These are phyloP conservation scores for Mycena amicta DNA, from an alignment of 768 basidiomycete genomes.

Conservation along the genomic window DNA sequence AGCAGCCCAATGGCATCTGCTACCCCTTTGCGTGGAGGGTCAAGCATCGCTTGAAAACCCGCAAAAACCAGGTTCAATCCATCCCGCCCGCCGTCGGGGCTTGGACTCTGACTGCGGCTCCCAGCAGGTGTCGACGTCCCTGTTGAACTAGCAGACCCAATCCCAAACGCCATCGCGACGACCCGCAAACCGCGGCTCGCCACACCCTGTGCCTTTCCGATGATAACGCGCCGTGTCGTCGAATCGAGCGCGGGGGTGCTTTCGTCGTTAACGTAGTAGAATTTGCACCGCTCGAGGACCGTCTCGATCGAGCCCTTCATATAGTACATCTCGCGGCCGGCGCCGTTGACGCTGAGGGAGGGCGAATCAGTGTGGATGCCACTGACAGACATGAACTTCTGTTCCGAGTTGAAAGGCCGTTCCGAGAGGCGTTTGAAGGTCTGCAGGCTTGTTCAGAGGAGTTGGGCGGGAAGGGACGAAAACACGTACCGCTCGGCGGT, in stretches of 20 bases:
- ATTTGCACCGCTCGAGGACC: constrained; percentile 82
- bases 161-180: constrained; percentile 90
- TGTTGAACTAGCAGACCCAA: constrained; percentile 42
- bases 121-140: constrained; percentile 23
- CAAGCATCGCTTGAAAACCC: constrained; percentile 94
- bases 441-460: constrained; percentile 35
- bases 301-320: constrained; percentile 92
- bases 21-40: constrained; percentile 94
- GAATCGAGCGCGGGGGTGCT: constrained; percentile 81
- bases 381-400: constrained; percentile 90
- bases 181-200: constrained; percentile 82
- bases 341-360: constrained; percentile 32
- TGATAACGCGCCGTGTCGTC: constrained; percentile 66
- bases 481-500: constrained; percentile 67
- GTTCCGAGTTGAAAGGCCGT: constrained; percentile 89
- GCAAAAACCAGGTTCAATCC: constrained; percentile 77
- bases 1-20: constrained; percentile 82
- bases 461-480: neutral
- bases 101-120: constrained; percentile 16
- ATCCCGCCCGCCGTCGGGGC: constrained; percentile 9
- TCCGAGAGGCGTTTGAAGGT: constrained; percentile 74
- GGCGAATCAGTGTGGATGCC: constrained; percentile 60
- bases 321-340: constrained; percentile 76
- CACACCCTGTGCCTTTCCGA: constrained; percentile 68
- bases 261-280: constrained; percentile 88